Percentiles rank a stretch among this genome's conserved stretches.
Conservation (phyloP, 1,284 basidiomycete species). For the Hemileia vastatrix region DNA sequence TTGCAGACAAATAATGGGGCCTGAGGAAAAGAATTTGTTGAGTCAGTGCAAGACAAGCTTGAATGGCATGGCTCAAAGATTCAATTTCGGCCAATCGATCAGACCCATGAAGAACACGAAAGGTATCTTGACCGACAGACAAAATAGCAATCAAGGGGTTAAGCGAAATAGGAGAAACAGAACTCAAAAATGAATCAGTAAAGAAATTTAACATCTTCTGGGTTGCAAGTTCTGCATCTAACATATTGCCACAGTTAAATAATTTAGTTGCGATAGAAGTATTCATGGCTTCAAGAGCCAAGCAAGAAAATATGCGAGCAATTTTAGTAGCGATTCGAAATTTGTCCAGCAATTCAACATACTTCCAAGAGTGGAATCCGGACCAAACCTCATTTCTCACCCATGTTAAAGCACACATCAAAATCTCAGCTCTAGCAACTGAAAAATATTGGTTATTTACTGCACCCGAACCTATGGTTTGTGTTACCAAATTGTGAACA, state of each 20-base stretch:
- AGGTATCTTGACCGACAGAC: slow-evolving; percentile 4
- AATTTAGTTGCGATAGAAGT: slow-evolving; percentile 8
- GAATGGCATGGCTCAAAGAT: slow-evolving; percentile 8
- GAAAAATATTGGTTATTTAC: slow-evolving; percentile 13
- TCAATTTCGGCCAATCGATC: slow-evolving; percentile 12
- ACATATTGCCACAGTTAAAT: no score
- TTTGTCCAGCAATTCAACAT: slow-evolving; percentile 15
- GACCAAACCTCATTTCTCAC: slow-evolving; percentile 23
- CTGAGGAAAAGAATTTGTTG: slow-evolving; percentile 12
- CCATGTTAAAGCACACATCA: slow-evolving; percentile 16
- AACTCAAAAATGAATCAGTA: slow-evolving; percentile 13
- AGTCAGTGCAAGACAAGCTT: background rate
- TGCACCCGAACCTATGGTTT: slow-evolving; percentile 15
- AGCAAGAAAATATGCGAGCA: slow-evolving; percentile 9
- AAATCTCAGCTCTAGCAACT: slow-evolving; percentile 19
- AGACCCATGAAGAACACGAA: slow-evolving; percentile 10
- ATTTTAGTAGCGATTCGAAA: slow-evolving; percentile 18
- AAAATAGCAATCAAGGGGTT: slow-evolving; percentile 17
- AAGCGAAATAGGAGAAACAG: slow-evolving; percentile 11
- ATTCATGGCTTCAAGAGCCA: slow-evolving; percentile 15
- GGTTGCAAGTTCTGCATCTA: slow-evolving; percentile 13
- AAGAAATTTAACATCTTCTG: slow-evolving; percentile 3
- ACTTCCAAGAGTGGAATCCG: slow-evolving; percentile 23
- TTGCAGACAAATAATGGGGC: slow-evolving; percentile 4
- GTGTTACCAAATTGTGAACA: slow-evolving; percentile 14